Conservation (phyloP, 2,329 filamentous ascomycete genomes). For the Plenodomus tracheiphilus region DNA sequence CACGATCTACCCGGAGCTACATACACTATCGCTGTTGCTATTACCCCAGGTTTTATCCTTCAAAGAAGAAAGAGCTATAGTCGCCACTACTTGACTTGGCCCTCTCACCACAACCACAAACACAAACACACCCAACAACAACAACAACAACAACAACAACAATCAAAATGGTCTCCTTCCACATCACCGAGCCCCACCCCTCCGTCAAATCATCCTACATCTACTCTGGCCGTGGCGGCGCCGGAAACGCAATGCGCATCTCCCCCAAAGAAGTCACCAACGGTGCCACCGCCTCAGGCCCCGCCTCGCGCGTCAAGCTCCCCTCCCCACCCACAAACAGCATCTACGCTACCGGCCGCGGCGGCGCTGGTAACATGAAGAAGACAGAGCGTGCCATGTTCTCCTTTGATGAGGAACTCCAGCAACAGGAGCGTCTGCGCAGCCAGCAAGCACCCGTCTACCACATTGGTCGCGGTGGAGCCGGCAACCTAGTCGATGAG, state of each 20-base stretch:
- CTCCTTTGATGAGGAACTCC: slow-evolving; percentile 69
- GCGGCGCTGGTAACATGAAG: slow-evolving; percentile 68
- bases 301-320: slow-evolving; percentile 55
- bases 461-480: slow-evolving; percentile 65
- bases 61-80: slow-evolving; percentile 2
- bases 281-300: slow-evolving; percentile 49
- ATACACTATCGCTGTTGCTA: slow-evolving; percentile 8
- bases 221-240: slow-evolving; percentile 60
- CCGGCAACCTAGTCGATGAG: slow-evolving; percentile 57
- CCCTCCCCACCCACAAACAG: slow-evolving; percentile 50
- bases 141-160: slow-evolving; percentile 17
- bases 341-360: slow-evolving; percentile 67
- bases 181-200: slow-evolving; percentile 65
- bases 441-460: slow-evolving; percentile 63
- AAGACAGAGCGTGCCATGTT: slow-evolving; percentile 62
- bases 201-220: slow-evolving; percentile 57
- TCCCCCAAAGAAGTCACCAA: slow-evolving; percentile 58
- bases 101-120: slow-evolving; percentile 12
- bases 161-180: slow-evolving; percentile 50
- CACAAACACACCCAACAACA: slow-evolving; percentile 8
- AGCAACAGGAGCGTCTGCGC: slow-evolving; percentile 59
- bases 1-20: slow-evolving; percentile 12
- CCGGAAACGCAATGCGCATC: slow-evolving; percentile 61
- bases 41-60: slow-evolving; percentile 14
- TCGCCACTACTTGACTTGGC: slow-evolving; percentile 18